Base-by-base conservation (phyloP, 2,329 filamentous ascomycete species). In the Diaporthe ampelina region DNA sequence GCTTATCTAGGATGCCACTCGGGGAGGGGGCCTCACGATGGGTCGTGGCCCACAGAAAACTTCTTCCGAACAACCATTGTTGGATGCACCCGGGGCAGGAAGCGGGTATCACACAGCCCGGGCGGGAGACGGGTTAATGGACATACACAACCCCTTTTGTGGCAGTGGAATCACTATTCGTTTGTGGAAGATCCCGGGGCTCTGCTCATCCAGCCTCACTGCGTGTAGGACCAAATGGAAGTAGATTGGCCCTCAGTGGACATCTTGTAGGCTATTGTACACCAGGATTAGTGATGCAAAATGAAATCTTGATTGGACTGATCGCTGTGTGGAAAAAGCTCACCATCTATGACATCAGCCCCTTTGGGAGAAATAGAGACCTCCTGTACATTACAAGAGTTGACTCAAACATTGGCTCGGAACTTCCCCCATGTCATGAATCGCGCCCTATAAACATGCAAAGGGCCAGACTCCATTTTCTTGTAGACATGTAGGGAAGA, bases 1-100 rank as follows among this genome's bases (percentile, higher is more conserved):
- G 24, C 26, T 45, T 65, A 65, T 65, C 61, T 67, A 50, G 29
- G 45, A 52, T 48, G 61, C 61, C 61, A 32, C 29, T 37, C 43
- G 43, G 43, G 21, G 26, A 50, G 45, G 43, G 43, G 43, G 37
- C 37, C 29, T 35, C 11, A 19, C 21, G 45, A 67, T 37, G 61
- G 61, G 61, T 21, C 61, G 29, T 13, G 61, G 21, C 4, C 61
- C 61, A 67, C 13, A 24, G 43, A 24, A 52, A 35, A 67, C 21
- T 67, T 35, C 26, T 67, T 17, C 21, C 37, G 37, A 40, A 67
- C 61, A 37, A 52, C 50, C 21, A 3, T 67, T 40, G 58, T 29
- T 61, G 58, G 24, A 11, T 24, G n/a, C n/a, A 10, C 21, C 58
- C 24, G 58, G 9, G 58, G 58, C 13, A 13, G 26, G n/a, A 32